Percentiles rank a stretch among this genome's conserved stretches.
phyloP scores from a whole-genome alignment of 768 basidiomycete genomes.

The Lactarius deliciosus region DNA sequence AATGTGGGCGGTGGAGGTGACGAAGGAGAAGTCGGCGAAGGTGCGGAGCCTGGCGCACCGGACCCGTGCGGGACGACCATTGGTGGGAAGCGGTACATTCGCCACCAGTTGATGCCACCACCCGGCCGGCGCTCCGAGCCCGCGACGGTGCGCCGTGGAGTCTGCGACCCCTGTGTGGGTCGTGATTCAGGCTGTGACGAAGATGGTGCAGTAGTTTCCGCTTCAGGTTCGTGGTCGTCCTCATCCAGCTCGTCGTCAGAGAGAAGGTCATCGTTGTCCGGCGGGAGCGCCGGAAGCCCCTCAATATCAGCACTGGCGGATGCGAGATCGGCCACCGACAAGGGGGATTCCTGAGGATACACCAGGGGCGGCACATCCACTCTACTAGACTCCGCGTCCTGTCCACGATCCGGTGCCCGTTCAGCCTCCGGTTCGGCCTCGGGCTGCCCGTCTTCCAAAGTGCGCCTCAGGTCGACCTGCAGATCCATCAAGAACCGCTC shows the following conservation, averaged over 20 bases:
- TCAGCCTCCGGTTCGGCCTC: slow-evolving; percentile 3
- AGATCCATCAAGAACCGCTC: slow-evolving; percentile 79
- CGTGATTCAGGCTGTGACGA: background rate
- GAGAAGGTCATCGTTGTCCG: slow-evolving; percentile 14
- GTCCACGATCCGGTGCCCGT: background rate
- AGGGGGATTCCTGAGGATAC: slow-evolving; percentile 17
- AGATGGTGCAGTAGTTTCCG: background rate
- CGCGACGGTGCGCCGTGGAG: slow-evolving; percentile 36
- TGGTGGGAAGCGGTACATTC: slow-evolving; percentile 77
- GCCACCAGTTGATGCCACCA: slow-evolving; percentile 73
- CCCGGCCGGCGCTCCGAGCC: slow-evolving; percentile 43
- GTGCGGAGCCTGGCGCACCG: background rate
- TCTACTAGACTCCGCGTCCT: background rate
- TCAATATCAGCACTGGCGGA: background rate
- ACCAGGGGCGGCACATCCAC: slow-evolving; percentile 1
- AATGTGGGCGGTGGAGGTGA: slow-evolving; percentile 10
- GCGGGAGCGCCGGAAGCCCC: slow-evolving; percentile 18
- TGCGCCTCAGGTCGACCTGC: slow-evolving; percentile 67
- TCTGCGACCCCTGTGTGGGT: slow-evolving; percentile 2
- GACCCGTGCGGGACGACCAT: slow-evolving; percentile 45
- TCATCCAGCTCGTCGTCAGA: background rate
- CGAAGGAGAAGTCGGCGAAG: background rate
- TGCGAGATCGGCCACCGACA: background rate
- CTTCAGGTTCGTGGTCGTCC: background rate
- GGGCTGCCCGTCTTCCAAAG: slow-evolving; percentile 42